Evolutionary conservation across 345 rosid species (phyloP), one percentile per base, ranked within the genome.

Genomic region (Salix arbutifolia): DNA sequence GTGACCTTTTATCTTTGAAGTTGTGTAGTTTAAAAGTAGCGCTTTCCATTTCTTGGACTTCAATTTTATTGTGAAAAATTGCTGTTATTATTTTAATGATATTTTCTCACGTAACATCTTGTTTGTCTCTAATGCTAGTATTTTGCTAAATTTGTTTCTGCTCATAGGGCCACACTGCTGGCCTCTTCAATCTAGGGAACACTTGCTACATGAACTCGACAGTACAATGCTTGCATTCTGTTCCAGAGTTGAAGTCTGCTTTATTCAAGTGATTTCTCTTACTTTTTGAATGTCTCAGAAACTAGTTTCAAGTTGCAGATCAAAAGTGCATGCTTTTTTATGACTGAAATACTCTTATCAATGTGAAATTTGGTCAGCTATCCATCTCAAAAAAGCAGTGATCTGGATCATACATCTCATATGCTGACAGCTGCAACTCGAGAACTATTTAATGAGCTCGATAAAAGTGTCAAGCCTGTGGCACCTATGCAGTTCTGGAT

Each of bases 161-260:
- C 71, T 77, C 70, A 65, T 88, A 96, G 99, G 99, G 98, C 85
- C 92, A 94, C 75, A 91, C 97, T 84, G 97, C 99, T 74, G 98
- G 97, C 65, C 84, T 96, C 62, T 81, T 87, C 80, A 96, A 96
- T 81, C 87, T 96, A 65, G 99, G 98, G 74, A 91, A 96, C 87
- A 96, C 99, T 8, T 96, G 99, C 87, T 96, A 94, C 86, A 94
- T 96, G 99, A 96, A 96, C 88, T 93, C 99, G 65, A 94, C 98
- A 0, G 69, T 94, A 70, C 99, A 96, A 76, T 96, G 99, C 84
- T 82, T 96, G 83, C 97, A 96, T 85, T 92, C 97, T 46, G 98
- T 96, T 80, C 99, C 99, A 25, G 98, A 96, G 83, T 86, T 96
- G 90, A 94, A 94, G 82, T 89, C 95, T 82, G 90, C 95, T 78